phyloP scores from a whole-genome alignment of 1,284 basidiomycete genomes.

The Cutaneotrichosporon sp. region DNA sequence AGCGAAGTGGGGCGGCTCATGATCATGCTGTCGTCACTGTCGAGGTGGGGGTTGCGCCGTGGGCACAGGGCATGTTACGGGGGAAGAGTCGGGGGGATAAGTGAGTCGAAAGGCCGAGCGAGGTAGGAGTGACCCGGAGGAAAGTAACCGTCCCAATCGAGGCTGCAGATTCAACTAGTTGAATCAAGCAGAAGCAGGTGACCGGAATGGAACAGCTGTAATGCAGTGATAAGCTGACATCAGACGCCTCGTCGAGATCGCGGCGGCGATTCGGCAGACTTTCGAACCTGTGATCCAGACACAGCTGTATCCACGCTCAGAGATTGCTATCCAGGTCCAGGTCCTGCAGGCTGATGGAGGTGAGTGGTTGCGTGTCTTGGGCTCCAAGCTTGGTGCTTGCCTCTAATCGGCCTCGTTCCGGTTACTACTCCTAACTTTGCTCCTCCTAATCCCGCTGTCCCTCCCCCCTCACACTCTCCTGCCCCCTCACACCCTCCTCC shows the following conservation, averaged over 20 bases:
- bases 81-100: slow-evolving; percentile 74
- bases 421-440: not conserved
- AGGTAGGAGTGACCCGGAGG: too few species aligned
- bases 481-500: too few species aligned
- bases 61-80: slow-evolving; percentile 68
- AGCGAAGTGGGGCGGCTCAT: slow-evolving; percentile 69
- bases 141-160: not conserved
- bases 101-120: slow-evolving; percentile 66
- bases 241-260: slow-evolving; percentile 86
- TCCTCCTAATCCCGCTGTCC: not conserved
- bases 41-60: slow-evolving; percentile 78
- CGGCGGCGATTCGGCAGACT: slow-evolving; percentile 81
- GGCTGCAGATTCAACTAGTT: too few species aligned
- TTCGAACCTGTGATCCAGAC: slow-evolving; percentile 94
- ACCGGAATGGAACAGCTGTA: too few species aligned
- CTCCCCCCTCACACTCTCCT: too few species aligned
- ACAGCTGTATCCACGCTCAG: slow-evolving; percentile 84
- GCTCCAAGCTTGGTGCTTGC: not conserved
- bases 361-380: slow-evolving; percentile 30
- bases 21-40: slow-evolving; percentile 82
- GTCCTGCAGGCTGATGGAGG: slow-evolving; percentile 88
- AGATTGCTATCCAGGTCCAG: slow-evolving; percentile 91
- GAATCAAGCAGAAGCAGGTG: too few species aligned
- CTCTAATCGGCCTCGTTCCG: not conserved
- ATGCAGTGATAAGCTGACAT: slow-evolving; percentile 4